These are phyloP conservation scores for Fomitiporia mediterranea DNA, from an alignment of 1,284 basidiomycete genomes.

Conservation along the genomic window DNA sequence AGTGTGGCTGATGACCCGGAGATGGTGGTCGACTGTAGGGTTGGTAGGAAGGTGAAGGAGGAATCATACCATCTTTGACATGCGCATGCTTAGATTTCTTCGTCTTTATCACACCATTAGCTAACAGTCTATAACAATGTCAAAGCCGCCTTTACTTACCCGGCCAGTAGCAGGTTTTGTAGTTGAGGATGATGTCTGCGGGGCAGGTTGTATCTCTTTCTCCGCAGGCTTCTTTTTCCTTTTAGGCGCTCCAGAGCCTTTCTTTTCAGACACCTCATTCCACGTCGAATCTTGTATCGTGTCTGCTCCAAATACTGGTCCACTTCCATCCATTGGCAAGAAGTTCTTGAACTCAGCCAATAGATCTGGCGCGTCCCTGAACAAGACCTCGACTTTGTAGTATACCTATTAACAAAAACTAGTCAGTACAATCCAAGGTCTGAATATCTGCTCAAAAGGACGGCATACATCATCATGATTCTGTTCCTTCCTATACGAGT, in stretches of 20 bases:
- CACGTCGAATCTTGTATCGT: constrained; percentile 5
- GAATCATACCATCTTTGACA: constrained; percentile 20
- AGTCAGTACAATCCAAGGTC: constrained; percentile 5
- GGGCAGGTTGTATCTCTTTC: constrained; percentile 55
- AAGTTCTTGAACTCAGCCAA: constrained; percentile 97
- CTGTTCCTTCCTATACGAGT: constrained; percentile 96
- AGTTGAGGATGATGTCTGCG: constrained; percentile 41
- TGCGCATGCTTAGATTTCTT: constrained; percentile 28
- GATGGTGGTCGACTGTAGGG: constrained; percentile 20
- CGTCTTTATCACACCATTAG: constrained; percentile 21
- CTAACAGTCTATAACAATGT: neutral
- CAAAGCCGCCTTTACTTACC: constrained; percentile 1
- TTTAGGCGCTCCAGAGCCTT: constrained; percentile 36
- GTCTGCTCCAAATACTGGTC: constrained; percentile 33
- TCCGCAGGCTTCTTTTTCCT: constrained; percentile 56
- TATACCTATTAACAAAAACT: constrained; percentile 69
- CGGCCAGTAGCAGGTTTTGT: constrained; percentile 22
- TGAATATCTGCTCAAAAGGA: constrained; percentile 4
- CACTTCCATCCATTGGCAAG: constrained; percentile 54
- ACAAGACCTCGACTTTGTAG: constrained; percentile 87
- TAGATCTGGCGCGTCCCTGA: constrained; percentile 90
- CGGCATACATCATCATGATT: constrained; percentile 78
- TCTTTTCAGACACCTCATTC: constrained; percentile 39
- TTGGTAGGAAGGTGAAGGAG: constrained; percentile 20
- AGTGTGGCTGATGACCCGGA: constrained; percentile 16